These are phyloP conservation scores for Aquilaria sinensis DNA, from an alignment of 345 rosid species.

Conservation along the genomic window DNA sequence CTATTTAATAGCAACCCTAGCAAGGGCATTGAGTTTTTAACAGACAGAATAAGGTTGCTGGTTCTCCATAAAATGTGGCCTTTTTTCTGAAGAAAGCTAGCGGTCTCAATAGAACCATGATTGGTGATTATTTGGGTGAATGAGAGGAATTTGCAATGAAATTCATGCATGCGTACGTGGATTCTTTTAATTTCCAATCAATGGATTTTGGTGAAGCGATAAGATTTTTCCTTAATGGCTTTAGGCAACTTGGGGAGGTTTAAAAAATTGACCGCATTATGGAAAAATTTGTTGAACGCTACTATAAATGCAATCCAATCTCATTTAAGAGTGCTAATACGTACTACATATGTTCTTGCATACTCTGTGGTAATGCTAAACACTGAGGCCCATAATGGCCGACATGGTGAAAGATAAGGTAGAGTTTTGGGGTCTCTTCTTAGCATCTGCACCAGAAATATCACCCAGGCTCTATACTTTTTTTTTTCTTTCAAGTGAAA, in stretches of 20 bases:
- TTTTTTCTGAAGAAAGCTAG: constrained; percentile 59
- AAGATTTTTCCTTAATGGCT: constrained; percentile 78
- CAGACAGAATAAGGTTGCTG: constrained; percentile 56
- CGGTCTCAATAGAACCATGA: constrained; percentile 68
- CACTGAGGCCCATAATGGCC: constrained; percentile 81
- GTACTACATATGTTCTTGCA: constrained; percentile 83
- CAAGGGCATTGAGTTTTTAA: constrained; percentile 77
- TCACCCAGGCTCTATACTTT: too few species aligned
- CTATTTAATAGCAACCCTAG: constrained; percentile 79
- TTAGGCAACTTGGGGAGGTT: constrained; percentile 89
- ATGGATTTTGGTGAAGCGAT: constrained; percentile 82
- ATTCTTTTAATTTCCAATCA: constrained; percentile 66
- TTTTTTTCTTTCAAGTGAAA: too few species aligned
- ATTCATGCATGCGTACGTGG: constrained; percentile 94
- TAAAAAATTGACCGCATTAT: constrained; percentile 91
- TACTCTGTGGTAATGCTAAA: constrained; percentile 92
- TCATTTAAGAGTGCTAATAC: constrained; percentile 79
- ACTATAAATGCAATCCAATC: constrained; percentile 74
- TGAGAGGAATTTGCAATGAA: constrained; percentile 73
- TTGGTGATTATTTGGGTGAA: constrained; percentile 89
- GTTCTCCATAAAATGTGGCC: constrained; percentile 77
- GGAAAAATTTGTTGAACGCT: constrained; percentile 94
- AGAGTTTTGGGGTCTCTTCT: constrained; percentile 2
- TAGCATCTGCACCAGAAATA: background rate
- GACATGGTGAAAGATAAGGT: constrained; percentile 88